phyloP scores from a whole-genome alignment of 495 filamentous ascomycete genomes.

The Tuber calosporum region DNA sequence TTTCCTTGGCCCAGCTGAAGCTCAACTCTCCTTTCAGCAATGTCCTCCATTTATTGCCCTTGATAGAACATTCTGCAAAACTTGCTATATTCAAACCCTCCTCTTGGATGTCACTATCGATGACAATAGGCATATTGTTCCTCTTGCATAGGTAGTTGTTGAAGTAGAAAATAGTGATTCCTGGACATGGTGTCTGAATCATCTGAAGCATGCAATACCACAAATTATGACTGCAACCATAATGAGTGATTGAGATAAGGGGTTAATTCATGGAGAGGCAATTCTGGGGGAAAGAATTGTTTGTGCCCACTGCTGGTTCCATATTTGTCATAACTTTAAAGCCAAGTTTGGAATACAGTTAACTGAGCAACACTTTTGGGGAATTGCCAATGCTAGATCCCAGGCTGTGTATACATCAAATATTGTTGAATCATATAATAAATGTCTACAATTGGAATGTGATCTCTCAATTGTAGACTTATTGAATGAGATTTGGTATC shows the following conservation, averaged over 20 bases:
- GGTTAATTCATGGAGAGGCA: neutral
- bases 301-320: no score
- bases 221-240: constrained; percentile 15
- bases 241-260: constrained; percentile 19
- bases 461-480: no score
- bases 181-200: constrained; percentile 13
- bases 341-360: neutral
- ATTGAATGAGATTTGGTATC: no score
- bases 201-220: constrained; percentile 8
- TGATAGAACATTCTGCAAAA: constrained; percentile 19
- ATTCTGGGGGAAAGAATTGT: no score
- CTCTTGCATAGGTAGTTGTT: constrained; percentile 18
- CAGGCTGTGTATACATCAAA: no score
- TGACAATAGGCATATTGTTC: neutral
- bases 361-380: no score
- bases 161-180: constrained; percentile 18
- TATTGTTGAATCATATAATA: no score
- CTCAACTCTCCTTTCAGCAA: no score
- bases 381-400: no score
- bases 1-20: constrained; percentile 11
- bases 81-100: constrained; percentile 6
- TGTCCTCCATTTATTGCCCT: constrained; percentile 13
- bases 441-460: no score
- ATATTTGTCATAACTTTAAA: no score
- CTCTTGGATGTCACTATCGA: constrained; percentile 14